Evolutionary conservation across 768 basidiomycete genomes (phyloP).

Genomic region (Cystobasidium onofrii): DNA sequence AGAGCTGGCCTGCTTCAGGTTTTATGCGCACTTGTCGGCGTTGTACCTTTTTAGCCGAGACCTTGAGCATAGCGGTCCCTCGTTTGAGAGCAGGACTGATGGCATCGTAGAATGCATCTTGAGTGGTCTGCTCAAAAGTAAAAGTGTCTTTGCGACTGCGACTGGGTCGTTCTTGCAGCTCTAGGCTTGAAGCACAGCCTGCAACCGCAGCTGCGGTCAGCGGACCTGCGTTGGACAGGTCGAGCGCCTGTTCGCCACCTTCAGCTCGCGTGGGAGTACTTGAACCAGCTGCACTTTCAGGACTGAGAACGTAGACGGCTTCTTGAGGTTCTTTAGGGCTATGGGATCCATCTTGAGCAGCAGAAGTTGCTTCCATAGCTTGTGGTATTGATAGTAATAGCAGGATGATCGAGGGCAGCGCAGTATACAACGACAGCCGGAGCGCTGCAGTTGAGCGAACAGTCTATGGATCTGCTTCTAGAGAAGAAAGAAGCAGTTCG

Average conservation of each 20-base stretch:
- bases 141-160: not conserved
- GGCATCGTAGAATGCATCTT: conserved; percentile 10
- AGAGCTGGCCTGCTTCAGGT: conserved; percentile 31
- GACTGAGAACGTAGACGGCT: not conserved
- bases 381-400: not conserved
- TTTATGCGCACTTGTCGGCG: conserved; percentile 23
- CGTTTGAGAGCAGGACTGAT: conserved; percentile 9
- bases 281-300: not conserved
- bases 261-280: not conserved
- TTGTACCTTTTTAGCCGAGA: conserved; percentile 27
- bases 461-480: not conserved
- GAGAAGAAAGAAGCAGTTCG: not conserved
- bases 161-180: not conserved
- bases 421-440: not conserved
- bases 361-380: not conserved
- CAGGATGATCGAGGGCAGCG: not conserved
- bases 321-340: not conserved
- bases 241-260: not conserved
- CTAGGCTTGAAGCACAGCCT: no score
- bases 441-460: not conserved
- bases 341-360: not conserved
- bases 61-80: conserved; percentile 33
- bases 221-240: not conserved
- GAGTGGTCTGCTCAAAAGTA: not conserved
- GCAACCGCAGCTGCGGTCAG: not conserved